A percentile compares a stretch with the other conserved stretches of the same genome.
Conservation (phyloP, 345 rosid species). For the Anacardium occidentale region DNA sequence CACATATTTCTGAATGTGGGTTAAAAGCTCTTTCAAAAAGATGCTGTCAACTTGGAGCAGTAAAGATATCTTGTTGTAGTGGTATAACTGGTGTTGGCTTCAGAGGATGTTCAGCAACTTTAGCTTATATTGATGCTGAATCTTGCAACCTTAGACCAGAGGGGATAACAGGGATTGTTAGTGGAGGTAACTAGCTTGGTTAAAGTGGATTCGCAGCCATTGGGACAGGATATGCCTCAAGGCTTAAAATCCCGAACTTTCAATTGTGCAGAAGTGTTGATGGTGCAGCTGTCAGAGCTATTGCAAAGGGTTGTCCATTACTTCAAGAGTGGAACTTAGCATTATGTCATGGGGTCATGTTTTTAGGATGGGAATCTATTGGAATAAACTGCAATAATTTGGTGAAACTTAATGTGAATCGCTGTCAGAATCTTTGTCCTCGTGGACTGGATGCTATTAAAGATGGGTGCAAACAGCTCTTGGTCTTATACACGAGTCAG, state of each 20-base stretch:
- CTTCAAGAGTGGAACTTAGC: conserved; percentile 72
- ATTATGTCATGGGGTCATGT: conserved; percentile 41
- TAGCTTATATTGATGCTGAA: conserved; percentile 53
- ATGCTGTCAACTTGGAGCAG: conserved; percentile 53
- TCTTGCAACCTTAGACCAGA: conserved; percentile 52
- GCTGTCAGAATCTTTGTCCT: conserved; percentile 61
- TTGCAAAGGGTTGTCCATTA: conserved; percentile 66
- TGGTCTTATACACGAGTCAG: conserved; percentile 45
- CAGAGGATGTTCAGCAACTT: conserved; percentile 51
- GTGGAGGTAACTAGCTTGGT: conserved; percentile 46
- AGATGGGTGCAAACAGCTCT: no score
- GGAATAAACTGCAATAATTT: conserved; percentile 51
- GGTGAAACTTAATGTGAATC: conserved; percentile 71
- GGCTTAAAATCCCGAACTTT: conserved; percentile 58
- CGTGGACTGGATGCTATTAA: conserved; percentile 55
- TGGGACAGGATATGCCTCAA: conserved; percentile 51
- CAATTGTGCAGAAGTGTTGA: conserved; percentile 56
- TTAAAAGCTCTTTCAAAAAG: conserved; percentile 39
- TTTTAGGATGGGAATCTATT: conserved; percentile 63
- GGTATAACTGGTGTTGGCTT: conserved; percentile 54
- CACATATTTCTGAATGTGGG: conserved; percentile 52
- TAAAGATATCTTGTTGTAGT: conserved; percentile 54
- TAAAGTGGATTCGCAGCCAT: conserved; percentile 41
- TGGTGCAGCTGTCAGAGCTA: conserved; percentile 63
- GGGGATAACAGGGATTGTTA: conserved; percentile 50